These are phyloP conservation scores for Cladosporium colombiae DNA, from an alignment of 2,329 filamentous ascomycete genomes.

Conservation along the genomic window DNA sequence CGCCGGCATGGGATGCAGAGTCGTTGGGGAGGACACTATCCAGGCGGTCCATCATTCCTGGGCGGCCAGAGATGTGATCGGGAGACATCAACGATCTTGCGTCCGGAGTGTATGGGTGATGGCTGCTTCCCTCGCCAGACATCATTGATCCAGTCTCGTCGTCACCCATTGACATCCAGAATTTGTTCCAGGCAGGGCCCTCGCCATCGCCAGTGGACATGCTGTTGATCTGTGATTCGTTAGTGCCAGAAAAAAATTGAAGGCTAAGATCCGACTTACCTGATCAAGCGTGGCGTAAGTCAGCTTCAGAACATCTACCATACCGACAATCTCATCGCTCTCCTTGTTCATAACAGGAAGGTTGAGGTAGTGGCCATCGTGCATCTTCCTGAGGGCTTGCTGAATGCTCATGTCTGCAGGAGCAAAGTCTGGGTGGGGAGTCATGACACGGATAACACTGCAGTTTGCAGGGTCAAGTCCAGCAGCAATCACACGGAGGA, in stretches of 20 bases:
- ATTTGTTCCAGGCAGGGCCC: constrained; percentile 98
- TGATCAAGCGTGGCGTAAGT: constrained; percentile 98
- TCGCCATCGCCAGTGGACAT: constrained; percentile 88
- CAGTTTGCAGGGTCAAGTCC: constrained; percentile 91
- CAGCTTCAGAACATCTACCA: constrained; percentile 98
- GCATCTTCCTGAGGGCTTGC: constrained; percentile 97
- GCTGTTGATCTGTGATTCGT: constrained; percentile 67
- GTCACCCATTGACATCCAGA: constrained; percentile 94
- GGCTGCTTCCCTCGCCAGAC: constrained; percentile 83
- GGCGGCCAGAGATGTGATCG: constrained; percentile 59
- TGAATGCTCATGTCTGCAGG: constrained; percentile 99
- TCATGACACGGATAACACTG: constrained; percentile 98
- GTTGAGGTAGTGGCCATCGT: constrained; percentile 98
- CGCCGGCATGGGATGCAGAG: constrained; percentile 88
- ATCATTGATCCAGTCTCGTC: constrained; percentile 95
- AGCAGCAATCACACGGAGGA: constrained; percentile 94
- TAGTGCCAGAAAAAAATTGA: not conserved
- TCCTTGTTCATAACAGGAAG: constrained; percentile 94
- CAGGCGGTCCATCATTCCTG: constrained; percentile 61
- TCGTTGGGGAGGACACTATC: constrained; percentile 91
- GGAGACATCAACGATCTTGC: constrained; percentile 80
- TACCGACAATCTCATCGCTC: constrained; percentile 93
- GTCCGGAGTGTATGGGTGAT: constrained; percentile 64
- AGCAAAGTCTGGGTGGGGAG: constrained; percentile 96
- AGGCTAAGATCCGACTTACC: constrained; percentile 51